Evolutionary conservation across 768 basidiomycete species (phyloP).

Genomic region (Cubamyces sp.): DNA sequence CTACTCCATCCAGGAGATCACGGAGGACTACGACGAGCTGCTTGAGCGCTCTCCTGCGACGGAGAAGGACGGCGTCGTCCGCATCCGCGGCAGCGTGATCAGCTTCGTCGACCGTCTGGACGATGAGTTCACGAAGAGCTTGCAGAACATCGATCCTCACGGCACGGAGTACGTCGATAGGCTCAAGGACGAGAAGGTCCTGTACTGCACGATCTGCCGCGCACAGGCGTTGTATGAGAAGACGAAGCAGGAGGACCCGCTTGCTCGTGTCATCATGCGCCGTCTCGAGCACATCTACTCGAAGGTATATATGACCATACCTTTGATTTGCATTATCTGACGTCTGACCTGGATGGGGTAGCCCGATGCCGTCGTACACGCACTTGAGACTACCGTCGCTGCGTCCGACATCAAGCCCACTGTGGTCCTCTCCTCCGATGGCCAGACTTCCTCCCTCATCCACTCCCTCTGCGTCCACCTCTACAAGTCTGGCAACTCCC

Average conservation of each 20-base stretch:
- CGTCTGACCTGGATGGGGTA: conserved; percentile 34
- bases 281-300: conserved; percentile 97
- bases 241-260: conserved; percentile 73
- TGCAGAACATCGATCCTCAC: conserved; percentile 98
- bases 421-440: conserved; percentile 59
- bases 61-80: conserved; percentile 74
- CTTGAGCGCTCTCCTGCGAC: conserved; percentile 77
- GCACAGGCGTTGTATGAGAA: conserved; percentile 92
- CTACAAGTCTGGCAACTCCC: conserved; percentile 89
- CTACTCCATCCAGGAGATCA: conserved; percentile 86
- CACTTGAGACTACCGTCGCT: conserved; percentile 75
- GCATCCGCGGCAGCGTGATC: conserved; percentile 93
- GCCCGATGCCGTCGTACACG: conserved; percentile 93
- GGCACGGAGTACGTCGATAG: conserved; percentile 99
- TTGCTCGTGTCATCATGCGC: conserved; percentile 90
- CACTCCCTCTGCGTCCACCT: conserved; percentile 89
- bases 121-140: conserved; percentile 95
- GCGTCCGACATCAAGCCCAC: conserved; percentile 61
- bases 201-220: conserved; percentile 92
- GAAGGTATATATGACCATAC: conserved; percentile 60
- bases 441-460: conserved; percentile 74
- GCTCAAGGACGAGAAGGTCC: conserved; percentile 91
- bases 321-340: too few species aligned
- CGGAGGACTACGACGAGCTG: conserved; percentile 91
- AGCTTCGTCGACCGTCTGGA: conserved; percentile 95